These are phyloP conservation scores for Chimonanthus salicifolius DNA, from an alignment of 164 flowering plant species.

Conservation along the genomic window DNA sequence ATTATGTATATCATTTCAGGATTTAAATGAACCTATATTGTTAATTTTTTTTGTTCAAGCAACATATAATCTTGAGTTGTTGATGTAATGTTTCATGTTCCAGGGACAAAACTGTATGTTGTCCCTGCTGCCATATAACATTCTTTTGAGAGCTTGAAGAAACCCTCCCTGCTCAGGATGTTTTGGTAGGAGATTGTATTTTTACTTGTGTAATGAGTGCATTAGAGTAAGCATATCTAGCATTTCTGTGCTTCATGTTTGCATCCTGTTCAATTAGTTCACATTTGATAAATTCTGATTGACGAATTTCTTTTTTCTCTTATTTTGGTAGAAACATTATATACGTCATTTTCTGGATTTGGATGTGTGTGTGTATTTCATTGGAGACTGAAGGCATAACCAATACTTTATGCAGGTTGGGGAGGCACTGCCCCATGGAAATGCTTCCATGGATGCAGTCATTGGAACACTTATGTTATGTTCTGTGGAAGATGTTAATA, in stretches of 20 bases:
- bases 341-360: not conserved
- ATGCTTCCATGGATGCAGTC: constrained; percentile 82
- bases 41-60: too few species aligned
- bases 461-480: constrained; percentile 91
- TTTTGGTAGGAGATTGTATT: too few species aligned
- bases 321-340: not conserved
- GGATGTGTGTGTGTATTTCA: not conserved
- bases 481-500: constrained; percentile 65
- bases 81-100: too few species aligned
- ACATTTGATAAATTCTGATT: not conserved
- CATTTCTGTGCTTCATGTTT: not conserved
- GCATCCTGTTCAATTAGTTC: not conserved
- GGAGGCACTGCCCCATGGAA: constrained; percentile 67
- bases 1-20: too few species aligned
- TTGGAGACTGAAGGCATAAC: not conserved
- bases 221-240: not conserved
- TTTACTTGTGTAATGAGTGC: not conserved
- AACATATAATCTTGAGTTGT: too few species aligned
- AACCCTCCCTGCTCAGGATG: too few species aligned
- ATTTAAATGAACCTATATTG: too few species aligned
- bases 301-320: not conserved
- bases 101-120: too few species aligned
- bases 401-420: constrained; percentile 51
- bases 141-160: too few species aligned
- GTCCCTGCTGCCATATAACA: too few species aligned